Conservation (phyloP, 148 eudicot species). For the Polygonum aviculare region DNA sequence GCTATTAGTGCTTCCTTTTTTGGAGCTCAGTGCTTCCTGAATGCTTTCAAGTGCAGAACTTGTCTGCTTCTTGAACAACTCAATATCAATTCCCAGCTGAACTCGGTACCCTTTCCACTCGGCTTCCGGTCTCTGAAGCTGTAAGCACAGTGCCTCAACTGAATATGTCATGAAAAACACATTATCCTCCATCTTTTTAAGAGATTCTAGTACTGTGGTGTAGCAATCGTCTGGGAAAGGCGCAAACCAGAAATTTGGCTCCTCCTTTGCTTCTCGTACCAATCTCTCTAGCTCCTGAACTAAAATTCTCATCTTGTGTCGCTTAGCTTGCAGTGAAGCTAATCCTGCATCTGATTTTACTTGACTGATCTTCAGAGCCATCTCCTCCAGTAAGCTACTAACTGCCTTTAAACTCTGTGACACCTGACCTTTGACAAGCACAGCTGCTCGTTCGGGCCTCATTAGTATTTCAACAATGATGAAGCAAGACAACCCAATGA, state of each 20-base stretch:
- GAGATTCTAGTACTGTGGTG: conserved; percentile 16
- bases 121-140: conserved; percentile 7
- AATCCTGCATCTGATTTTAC: conserved; percentile 6
- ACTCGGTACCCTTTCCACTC: conserved; percentile 28
- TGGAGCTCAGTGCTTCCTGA: conserved; percentile 13
- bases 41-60: conserved; percentile 21
- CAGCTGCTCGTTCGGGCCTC: conserved; percentile 37
- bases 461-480: conserved; percentile 32
- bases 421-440: conserved; percentile 28
- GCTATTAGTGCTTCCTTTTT: background rate
- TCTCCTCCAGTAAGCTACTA: conserved; percentile 20
- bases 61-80: conserved; percentile 19
- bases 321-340: conserved; percentile 19
- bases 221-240: conserved; percentile 38
- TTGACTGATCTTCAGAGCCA: conserved; percentile 8
- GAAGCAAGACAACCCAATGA: conserved; percentile 39
- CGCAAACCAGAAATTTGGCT: conserved; percentile 50
- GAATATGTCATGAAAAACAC: conserved; percentile 20
- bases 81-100: conserved; percentile 22
- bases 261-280: conserved; percentile 31
- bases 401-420: conserved; percentile 19
- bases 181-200: conserved; percentile 28
- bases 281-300: conserved; percentile 24
- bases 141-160: conserved; percentile 17
- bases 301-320: conserved; percentile 17